phyloP scores from a whole-genome alignment of 139 green algal species.

The Auxenochlorella pyrenoidosa region DNA sequence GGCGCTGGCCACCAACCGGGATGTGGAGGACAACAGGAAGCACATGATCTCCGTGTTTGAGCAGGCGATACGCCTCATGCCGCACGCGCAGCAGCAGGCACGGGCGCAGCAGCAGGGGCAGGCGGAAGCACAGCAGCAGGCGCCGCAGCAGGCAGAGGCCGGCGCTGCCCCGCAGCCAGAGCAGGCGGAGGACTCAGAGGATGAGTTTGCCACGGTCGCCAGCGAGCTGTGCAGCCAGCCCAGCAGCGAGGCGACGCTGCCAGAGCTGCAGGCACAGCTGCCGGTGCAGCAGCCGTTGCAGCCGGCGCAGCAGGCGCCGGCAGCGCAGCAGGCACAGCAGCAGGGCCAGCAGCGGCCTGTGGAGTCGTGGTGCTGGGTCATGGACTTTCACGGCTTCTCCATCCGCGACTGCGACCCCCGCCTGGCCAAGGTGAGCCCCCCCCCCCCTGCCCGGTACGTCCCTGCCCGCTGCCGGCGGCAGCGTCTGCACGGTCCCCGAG shows the following conservation, averaged over 20 bases:
- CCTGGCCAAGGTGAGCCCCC: conserved; percentile 43
- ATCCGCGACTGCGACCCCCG: conserved; percentile 67
- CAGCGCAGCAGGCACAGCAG: not conserved
- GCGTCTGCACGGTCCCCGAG: too few relatives aligned
- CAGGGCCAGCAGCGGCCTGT: conserved; percentile 29
- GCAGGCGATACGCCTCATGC: conserved; percentile 49
- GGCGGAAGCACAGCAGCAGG: not conserved
- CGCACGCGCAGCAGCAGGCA: not conserved
- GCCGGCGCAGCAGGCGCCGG: too few relatives aligned
- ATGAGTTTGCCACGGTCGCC: too few relatives aligned
- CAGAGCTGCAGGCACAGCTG: too few relatives aligned
- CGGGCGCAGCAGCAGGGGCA: not conserved
- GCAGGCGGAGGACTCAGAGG: too few relatives aligned
- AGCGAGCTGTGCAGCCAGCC: too few relatives aligned
- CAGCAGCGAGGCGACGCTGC: too few relatives aligned
- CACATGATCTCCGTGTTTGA: conserved; percentile 80
- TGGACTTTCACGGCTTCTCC: conserved; percentile 80
- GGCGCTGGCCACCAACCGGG: conserved; percentile 55
- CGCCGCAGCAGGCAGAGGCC: too few relatives aligned
- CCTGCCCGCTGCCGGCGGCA: too few relatives aligned
- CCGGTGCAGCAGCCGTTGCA: too few relatives aligned
- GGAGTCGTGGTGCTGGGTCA: conserved; percentile 79
- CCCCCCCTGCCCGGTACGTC: too few relatives aligned
- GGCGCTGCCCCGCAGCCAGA: too few relatives aligned
- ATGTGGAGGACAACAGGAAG: conserved; percentile 64